These are phyloP conservation scores for Beauveria varroae DNA, from an alignment of 2,329 filamentous ascomycete genomes.

Conservation along the genomic window DNA sequence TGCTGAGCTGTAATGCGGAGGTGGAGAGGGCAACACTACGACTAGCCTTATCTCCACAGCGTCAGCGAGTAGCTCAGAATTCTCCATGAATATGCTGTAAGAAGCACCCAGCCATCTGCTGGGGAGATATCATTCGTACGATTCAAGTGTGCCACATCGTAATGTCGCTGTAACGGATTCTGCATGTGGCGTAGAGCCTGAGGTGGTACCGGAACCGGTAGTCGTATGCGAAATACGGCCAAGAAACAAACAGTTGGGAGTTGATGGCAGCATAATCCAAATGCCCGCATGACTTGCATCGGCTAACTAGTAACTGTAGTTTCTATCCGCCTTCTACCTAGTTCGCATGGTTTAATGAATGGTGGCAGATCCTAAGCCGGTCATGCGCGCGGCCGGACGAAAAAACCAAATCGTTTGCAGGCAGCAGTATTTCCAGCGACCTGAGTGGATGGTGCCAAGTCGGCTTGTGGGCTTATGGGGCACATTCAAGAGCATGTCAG, in stretches of 20 bases:
- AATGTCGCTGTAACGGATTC: neutral
- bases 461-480: neutral
- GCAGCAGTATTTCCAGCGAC: conserved; percentile 8
- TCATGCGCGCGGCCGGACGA: neutral
- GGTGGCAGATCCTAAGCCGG: too few species aligned
- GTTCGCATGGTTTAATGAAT: too few species aligned
- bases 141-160: neutral
- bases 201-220: neutral
- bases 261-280: neutral
- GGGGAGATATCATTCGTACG: neutral
- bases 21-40: neutral
- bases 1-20: neutral
- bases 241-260: neutral
- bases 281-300: neutral
- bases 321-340: too few species aligned
- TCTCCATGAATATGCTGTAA: neutral
- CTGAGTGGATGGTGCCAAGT: neutral
- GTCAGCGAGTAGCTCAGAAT: neutral
- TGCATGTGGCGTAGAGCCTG: neutral
- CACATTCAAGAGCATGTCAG: neutral
- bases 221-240: too few species aligned
- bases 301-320: too few species aligned
- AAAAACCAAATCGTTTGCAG: neutral
- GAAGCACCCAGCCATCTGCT: too few species aligned
- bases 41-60: neutral